Percentiles rank a stretch among this genome's conserved stretches.
Conservation (phyloP, 352 stramenopile genomes). For the Pythium aphanidermatum region DNA sequence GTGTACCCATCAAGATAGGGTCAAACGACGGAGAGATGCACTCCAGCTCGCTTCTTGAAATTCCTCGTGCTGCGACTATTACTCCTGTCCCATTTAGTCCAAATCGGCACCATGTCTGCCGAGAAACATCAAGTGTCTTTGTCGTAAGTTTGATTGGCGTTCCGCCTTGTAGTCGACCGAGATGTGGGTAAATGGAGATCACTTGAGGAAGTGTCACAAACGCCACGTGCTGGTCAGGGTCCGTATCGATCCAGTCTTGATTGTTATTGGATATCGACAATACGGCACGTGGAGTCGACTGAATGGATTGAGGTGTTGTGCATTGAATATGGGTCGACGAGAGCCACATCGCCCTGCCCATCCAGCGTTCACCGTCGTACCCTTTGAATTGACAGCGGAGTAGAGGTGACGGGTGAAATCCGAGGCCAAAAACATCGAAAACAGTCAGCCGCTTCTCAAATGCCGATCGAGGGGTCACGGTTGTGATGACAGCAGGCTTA, state of each 20-base stretch:
- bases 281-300: conserved; percentile 15
- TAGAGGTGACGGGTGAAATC: conserved; percentile 38
- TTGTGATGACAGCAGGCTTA: conserved; percentile 27
- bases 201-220: conserved; percentile 35
- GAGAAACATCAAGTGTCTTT: conserved; percentile 33
- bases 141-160: conserved; percentile 50
- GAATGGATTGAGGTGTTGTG: conserved; percentile 19
- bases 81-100: conserved; percentile 22
- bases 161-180: conserved; percentile 36
- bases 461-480: conserved; percentile 30
- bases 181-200: conserved; percentile 33
- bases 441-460: conserved; percentile 38
- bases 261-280: conserved; percentile 52
- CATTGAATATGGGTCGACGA: conserved; percentile 49
- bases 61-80: conserved; percentile 21
- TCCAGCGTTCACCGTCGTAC: neutral
- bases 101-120: conserved; percentile 62
- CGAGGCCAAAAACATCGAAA: conserved; percentile 55
- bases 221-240: neutral
- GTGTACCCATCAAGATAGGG: conserved; percentile 6
- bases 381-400: conserved; percentile 40
- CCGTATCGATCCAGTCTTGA: conserved; percentile 19
- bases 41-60: conserved; percentile 21
- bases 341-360: conserved; percentile 26
- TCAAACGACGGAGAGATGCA: conserved; percentile 37